These are phyloP conservation scores for Elaeis guineensis DNA, from an alignment of 176 grass and related monocot genomes.

Conservation along the genomic window DNA sequence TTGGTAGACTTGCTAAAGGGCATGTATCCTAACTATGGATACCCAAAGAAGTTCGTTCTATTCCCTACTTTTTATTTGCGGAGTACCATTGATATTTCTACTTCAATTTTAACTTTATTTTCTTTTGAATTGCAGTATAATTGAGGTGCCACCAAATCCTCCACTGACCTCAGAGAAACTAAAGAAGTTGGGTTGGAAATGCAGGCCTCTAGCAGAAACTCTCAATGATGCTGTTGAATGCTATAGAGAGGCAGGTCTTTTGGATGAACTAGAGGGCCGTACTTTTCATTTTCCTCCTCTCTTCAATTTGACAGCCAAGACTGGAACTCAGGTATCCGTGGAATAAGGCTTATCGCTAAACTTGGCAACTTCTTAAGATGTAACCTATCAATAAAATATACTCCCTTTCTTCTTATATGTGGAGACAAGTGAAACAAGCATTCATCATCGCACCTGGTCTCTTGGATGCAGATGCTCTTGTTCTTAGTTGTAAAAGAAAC, in stretches of 20 bases:
- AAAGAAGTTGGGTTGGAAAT: conserved; percentile 37
- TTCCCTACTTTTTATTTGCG: too few species aligned
- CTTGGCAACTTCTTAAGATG: too few species aligned
- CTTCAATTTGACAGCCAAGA: neutral
- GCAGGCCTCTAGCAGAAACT: conserved; percentile 34
- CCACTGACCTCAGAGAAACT: conserved; percentile 17
- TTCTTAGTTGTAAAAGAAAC: too few species aligned
- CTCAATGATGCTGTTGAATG: conserved; percentile 31
- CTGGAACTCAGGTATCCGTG: too few species aligned
- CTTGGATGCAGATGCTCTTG: too few species aligned
- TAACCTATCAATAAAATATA: too few species aligned
- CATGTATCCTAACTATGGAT: conserved; percentile 33
- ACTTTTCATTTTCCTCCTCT: conserved; percentile 3
- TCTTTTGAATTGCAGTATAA: conserved; percentile 5
- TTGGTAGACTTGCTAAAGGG: conserved; percentile 22
- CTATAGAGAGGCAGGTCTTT: conserved; percentile 29
- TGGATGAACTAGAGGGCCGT: conserved; percentile 8
- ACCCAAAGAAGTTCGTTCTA: conserved; percentile 18
- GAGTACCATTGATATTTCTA: too few species aligned
- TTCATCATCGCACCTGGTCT: too few species aligned
- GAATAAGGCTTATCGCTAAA: too few species aligned
- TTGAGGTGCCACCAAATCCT: conserved; percentile 4
- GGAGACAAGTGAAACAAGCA: too few species aligned
- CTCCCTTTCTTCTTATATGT: too few species aligned
- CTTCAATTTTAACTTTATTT: neutral